Conservation (phyloP, 2,329 filamentous ascomycete genomes). For the Alternaria gaisen region DNA sequence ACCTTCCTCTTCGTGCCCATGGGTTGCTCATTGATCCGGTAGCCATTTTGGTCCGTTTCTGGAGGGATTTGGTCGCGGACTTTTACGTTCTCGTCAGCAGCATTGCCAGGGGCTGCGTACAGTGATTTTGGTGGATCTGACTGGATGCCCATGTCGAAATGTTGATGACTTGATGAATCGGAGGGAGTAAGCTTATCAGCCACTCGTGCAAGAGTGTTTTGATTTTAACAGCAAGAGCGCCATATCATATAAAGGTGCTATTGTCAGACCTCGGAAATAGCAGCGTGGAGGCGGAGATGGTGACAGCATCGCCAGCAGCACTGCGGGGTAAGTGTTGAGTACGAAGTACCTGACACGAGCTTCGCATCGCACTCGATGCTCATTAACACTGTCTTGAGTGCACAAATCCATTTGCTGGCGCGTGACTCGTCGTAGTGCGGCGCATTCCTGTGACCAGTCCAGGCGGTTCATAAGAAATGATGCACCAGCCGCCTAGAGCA, state of each 20-base stretch:
- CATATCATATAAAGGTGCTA: conserved; percentile 5
- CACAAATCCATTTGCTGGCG: not conserved
- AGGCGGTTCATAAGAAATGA: not conserved
- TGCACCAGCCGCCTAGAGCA: not conserved
- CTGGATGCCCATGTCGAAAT: conserved; percentile 27
- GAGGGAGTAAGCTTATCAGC: not conserved
- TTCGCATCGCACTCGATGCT: not conserved
- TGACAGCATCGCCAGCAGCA: conserved; percentile 11
- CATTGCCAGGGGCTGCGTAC: conserved; percentile 29
- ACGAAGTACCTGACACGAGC: conserved; percentile 3
- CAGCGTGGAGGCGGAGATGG: conserved; percentile 11
- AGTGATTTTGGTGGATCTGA: conserved; percentile 28
- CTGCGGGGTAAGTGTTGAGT: conserved; percentile 21
- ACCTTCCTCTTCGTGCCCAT: conserved; percentile 54
- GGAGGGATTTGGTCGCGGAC: conserved; percentile 45
- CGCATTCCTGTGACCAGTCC: not conserved
- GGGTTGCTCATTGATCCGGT: conserved; percentile 54
- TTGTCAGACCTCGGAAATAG: conserved; percentile 25
- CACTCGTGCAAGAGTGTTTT: not conserved
- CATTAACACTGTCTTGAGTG: not conserved
- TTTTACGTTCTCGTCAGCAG: conserved; percentile 35
- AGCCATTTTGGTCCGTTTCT: conserved; percentile 52
- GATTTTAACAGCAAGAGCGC: not conserved
- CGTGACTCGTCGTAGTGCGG: not conserved
- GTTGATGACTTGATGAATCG: not conserved